Conservation (phyloP, 192 early-diverging fungal species). For the Obelidium mucronatum region DNA sequence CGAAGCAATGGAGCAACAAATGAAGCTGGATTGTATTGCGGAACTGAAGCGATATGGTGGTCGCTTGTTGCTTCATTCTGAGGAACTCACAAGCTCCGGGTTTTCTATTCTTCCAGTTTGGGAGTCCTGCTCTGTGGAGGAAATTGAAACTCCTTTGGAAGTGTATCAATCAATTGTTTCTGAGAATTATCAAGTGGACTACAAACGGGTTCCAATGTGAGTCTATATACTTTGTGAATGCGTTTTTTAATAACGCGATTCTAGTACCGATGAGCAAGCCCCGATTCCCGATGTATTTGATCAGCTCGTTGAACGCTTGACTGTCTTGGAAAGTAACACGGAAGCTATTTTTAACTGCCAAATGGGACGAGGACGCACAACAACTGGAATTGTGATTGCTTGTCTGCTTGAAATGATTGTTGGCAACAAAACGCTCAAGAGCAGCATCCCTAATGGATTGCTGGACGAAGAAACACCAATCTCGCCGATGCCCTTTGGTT, state of each 20-base stretch:
- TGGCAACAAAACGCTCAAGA: conserved; percentile 40
- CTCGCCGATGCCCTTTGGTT: conserved; percentile 15
- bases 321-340: conserved; percentile 22
- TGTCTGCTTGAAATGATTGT: conserved; percentile 65
- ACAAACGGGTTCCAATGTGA: conserved; percentile 66
- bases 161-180: conserved; percentile 60
- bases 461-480: conserved; percentile 8
- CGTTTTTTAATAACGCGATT: not conserved
- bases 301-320: conserved; percentile 59
- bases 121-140: conserved; percentile 61
- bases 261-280: conserved; percentile 67
- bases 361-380: conserved; percentile 76
- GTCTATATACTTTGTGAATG: conserved; percentile 12
- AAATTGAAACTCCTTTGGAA: conserved; percentile 65
- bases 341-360: conserved; percentile 74
- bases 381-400: conserved; percentile 65
- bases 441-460: not conserved
- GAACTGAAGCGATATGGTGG: conserved; percentile 61
- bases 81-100: conserved; percentile 47
- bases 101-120: conserved; percentile 63
- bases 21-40: conserved; percentile 61
- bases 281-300: conserved; percentile 76
- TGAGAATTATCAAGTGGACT: conserved; percentile 65
- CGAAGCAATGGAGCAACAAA: conserved; percentile 66
- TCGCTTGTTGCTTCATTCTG: conserved; percentile 65